phyloP scores from a whole-genome alignment of 1,139 yeast species.

The Yarrowia galli region DNA sequence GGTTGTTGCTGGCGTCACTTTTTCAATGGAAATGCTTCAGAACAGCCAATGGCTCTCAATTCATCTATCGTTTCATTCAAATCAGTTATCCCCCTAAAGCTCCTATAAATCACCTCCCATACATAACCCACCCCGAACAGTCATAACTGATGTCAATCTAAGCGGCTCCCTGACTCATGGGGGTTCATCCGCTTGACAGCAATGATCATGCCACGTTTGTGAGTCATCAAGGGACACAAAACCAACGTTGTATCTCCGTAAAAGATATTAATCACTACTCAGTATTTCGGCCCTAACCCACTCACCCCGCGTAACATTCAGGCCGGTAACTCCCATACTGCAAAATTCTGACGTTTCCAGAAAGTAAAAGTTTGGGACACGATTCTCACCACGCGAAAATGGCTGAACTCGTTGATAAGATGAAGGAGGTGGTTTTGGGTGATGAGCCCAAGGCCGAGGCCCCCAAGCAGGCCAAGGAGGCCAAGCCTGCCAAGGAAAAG shows the following conservation, averaged over 20 bases:
- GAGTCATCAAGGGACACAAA: too few relatives aligned
- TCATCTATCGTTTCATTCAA: too few relatives aligned
- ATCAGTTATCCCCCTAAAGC: too few relatives aligned
- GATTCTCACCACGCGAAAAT: not conserved
- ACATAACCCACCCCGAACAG: not conserved
- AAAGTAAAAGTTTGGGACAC: not conserved
- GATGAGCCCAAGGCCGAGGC: conserved; percentile 10
- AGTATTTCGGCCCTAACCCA: not conserved
- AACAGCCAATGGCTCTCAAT: too few relatives aligned
- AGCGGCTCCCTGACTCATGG: not conserved
- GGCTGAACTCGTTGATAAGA: conserved; percentile 37
- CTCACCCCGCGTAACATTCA: not conserved
- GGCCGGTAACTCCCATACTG: conserved; percentile 3
- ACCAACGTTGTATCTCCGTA: too few relatives aligned
- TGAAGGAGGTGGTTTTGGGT: conserved; percentile 37
- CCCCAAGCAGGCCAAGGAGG: conserved; percentile 2
- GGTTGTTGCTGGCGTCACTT: too few relatives aligned
- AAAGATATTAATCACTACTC: too few relatives aligned
- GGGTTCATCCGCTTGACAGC: not conserved
- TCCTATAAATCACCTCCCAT: too few relatives aligned
- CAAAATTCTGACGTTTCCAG: conserved; percentile 28
- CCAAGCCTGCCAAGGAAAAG: conserved; percentile 33
- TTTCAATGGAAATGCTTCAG: too few relatives aligned
- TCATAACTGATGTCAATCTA: not conserved
- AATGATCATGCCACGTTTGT: not conserved